Percentiles rank a stretch among this genome's conserved stretches.
Conservation (phyloP, 129 eudicot species). For the Daucus carota region DH1_v3.0 NC_030383.2:40537001-40537500, state of each 20-base stretch:
- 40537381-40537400: background rate
- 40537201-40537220: background rate
- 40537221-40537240: background rate
- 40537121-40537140: background rate
- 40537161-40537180: constrained; percentile 4
- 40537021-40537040: constrained; percentile 71
- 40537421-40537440: background rate
- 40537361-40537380: background rate
- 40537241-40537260: background rate
- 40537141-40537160: background rate
- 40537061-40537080: constrained; percentile 79
- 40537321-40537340: background rate
- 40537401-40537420: background rate
- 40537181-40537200: background rate
- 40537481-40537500: too few species aligned
- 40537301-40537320: background rate
- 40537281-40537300: background rate
- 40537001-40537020: constrained; percentile 72
- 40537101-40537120: constrained; percentile 14
- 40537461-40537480: too few species aligned
- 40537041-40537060: constrained; percentile 88
- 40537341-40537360: background rate
- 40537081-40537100: constrained; percentile 51
- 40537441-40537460: background rate
- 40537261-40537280: background rate